phyloP scores from a whole-genome alignment of 345 rosid genomes.

The Salix caprea region DNA sequence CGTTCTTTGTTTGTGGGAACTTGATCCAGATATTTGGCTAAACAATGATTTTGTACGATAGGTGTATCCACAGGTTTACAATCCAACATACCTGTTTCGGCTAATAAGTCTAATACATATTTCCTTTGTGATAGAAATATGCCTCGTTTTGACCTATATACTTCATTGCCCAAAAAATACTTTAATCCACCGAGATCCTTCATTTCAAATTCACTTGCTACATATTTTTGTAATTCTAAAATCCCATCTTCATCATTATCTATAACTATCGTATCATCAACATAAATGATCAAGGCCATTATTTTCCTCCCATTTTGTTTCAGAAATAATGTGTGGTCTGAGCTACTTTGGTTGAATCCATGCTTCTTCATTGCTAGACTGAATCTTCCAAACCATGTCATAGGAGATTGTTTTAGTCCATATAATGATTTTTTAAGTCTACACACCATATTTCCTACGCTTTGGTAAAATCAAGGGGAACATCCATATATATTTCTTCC shows the following conservation, averaged over 20 bases:
- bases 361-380: background rate
- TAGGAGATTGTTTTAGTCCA: rapidly evolving
- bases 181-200: background rate
- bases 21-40: rapidly evolving
- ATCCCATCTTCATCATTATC: no score
- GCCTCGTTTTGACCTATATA: no score
- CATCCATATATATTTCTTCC: no score
- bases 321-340: background rate
- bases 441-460: no score
- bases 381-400: background rate
- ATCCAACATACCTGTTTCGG: no score
- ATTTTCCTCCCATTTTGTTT: no score
- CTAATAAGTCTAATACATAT: background rate
- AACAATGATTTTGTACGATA: background rate
- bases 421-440: background rate
- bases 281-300: background rate
- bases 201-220: no score
- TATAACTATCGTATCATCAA: no score
- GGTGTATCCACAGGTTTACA: no score
- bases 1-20: background rate
- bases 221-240: no score
- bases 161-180: background rate
- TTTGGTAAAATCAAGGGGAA: no score
- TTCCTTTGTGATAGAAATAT: background rate
- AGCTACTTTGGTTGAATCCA: no score